A percentile compares a stretch with the other conserved stretches of the same genome.
phyloP scores from a whole-genome alignment of 2,329 filamentous ascomycete genomes.

The Xylaria sp. region DNA sequence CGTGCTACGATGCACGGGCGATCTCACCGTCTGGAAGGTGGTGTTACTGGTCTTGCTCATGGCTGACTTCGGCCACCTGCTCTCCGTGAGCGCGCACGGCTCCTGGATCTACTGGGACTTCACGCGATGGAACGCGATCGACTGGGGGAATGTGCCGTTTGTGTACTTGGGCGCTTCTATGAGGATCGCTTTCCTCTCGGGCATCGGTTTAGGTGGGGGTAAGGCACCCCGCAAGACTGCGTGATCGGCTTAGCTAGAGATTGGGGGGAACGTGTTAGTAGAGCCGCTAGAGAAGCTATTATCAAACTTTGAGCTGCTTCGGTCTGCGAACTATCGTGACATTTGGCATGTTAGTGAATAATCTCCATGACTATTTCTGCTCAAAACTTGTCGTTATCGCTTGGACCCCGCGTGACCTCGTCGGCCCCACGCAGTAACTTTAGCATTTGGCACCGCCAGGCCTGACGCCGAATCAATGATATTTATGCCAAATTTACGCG shows the following conservation, averaged over 20 bases:
- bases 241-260: constrained; percentile 8
- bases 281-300: constrained; percentile 1
- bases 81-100: constrained; percentile 70
- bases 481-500: neutral
- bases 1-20: constrained; percentile 74
- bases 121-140: constrained; percentile 71
- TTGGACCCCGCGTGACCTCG: neutral
- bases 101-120: constrained; percentile 70
- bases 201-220: constrained; percentile 59
- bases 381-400: neutral
- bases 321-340: neutral
- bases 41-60: constrained; percentile 74
- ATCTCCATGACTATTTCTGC: neutral
- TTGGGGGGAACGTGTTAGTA: neutral
- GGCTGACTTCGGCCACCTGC: constrained; percentile 81
- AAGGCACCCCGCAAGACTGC: constrained; percentile 29
- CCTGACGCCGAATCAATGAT: constrained; percentile 7
- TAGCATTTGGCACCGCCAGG: neutral
- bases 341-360: neutral
- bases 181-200: constrained; percentile 67
- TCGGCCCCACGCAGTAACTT: constrained; percentile 5
- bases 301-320: constrained; percentile 7
- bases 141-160: constrained; percentile 75
- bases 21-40: constrained; percentile 75
- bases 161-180: constrained; percentile 73